Conservation (phyloP, 176 grass and related monocot genomes). For the Leersia perrieri region DNA sequence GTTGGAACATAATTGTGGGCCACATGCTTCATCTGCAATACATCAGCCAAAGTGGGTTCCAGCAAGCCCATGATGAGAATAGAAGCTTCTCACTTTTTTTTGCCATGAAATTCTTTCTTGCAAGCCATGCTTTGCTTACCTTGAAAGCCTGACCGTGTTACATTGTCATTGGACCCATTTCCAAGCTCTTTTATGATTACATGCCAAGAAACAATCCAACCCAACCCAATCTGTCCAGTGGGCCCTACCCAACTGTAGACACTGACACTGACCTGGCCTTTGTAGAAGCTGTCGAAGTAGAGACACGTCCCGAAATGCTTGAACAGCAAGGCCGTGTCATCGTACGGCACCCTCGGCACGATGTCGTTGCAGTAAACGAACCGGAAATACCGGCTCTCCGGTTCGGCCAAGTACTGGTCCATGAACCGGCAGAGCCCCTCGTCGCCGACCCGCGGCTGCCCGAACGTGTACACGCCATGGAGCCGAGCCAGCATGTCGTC, state of each 20-base stretch:
- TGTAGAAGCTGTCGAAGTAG: constrained; percentile 81
- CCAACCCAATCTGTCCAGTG: neutral
- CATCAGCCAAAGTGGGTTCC: neutral
- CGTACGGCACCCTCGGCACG: constrained; percentile 72
- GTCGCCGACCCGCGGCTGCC: constrained; percentile 72
- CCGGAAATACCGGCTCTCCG: constrained; percentile 52
- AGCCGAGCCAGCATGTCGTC: constrained; percentile 36
- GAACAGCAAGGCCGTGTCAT: constrained; percentile 55
- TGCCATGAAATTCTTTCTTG: constrained; percentile 22
- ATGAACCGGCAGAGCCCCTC: constrained; percentile 43
- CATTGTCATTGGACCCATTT: neutral
- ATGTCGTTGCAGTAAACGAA: constrained; percentile 80
- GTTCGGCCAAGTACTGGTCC: constrained; percentile 28
- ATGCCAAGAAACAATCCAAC: neutral
- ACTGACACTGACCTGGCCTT: constrained; percentile 35
- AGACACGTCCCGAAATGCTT: constrained; percentile 71
- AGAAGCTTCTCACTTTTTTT: neutral
- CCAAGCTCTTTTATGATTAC: neutral
- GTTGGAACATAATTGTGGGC: neutral
- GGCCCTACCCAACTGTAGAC: neutral
- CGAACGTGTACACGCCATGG: constrained; percentile 76
- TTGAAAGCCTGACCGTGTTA: neutral
- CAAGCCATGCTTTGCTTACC: constrained; percentile 35
- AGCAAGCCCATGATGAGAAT: neutral
- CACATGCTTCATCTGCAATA: neutral